Base-by-base conservation (phyloP, 805 yeast genomes). In the Monosporozyma aerobia region DNA sequence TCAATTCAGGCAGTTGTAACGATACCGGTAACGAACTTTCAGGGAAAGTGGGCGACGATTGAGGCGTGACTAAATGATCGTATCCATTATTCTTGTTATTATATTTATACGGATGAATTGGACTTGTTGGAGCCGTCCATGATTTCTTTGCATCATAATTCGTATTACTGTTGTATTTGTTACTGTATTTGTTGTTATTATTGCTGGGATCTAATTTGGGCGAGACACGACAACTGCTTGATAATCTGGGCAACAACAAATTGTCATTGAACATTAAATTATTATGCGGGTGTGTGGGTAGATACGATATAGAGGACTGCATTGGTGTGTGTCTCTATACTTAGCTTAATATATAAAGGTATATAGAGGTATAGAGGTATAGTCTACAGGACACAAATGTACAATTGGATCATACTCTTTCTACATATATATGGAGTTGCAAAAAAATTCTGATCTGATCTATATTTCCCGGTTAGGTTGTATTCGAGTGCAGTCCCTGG, bases 81-180 rank as follows among this genome's bases (percentile, higher is more conserved):
- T 35, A 35, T 19, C 14, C 43, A 39, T 19, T 8, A 19, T 16
- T 6, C 2, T 23, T 39, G 4, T 39, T 39, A 19, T 16, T 19
- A 39, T 22, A 19, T 22, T 13, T 39, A 33, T 45, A 40, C 7
- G 19, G 25, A 32, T 52, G 46, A 19, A n/a, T 37, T 22, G 69
- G 66, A 8, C 69, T 65, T 7, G 67, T 64, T 22, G 70, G 70
- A 2, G 69, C 70, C 10, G 70, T 65, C 25, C 55, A 58, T 35
- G 65, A 58, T 51, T 63, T 63, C 37, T 56, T 57, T 22, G 23
- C 5, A 39, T 19, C 8, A 19, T 9, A 39, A 3, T 39, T 13
- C 1, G 25, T 19, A 19, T 22, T 9, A 39, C 14, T 16, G 1
- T 19, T 9, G 19, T 39, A 2, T 27, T 27, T 27, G 29, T 27